Evolutionary conservation across 495 filamentous ascomycete species (phyloP), one percentile per base, ranked within the genome.

Genomic region (Lichenothelia convexa): DNA sequence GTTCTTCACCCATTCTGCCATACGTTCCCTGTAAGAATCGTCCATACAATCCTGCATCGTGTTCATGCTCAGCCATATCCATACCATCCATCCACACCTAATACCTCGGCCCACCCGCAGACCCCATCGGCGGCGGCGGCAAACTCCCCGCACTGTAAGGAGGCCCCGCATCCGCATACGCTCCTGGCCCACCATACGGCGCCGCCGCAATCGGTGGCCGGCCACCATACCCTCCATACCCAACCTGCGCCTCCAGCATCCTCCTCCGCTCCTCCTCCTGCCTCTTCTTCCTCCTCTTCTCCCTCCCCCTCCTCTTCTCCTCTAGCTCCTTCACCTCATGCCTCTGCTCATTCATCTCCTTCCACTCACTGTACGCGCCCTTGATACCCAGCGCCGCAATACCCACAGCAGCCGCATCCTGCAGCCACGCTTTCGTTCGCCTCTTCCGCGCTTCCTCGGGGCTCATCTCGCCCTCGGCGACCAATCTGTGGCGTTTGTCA

Each of bases 371-470:
- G 44, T 83, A 63, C 29, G 81, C 83, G 22, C 78, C 75, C 57
- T 84, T 85, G 63, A 92, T 78, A 50, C 85, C 81, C 21, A 91
- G 61, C 2, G 80, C 81, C 9, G 84, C 84, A 34, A 93, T 77
- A 44, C 83, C 82, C 1, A 92, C 62, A 23, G 76, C 76, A 2
- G 81, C 75, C 8, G 73, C 71, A 52, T 91, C 82, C 51, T 78
- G 69, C 34, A 83, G 44, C 37, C 77, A 64, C 13, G 76, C 77
- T 53, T 80, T 91, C 8, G 71, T 68, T 49, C 78, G 78, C 37
- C 73, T 61, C 55, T 77, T 84, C 39, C 70, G 64, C 33, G 81
- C 81, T 51, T 89, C 71, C 39, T 83, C 71, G 0, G 67, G 62
- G 6, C 71, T 70, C 51, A 93, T 74, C 43, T 75, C 65, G 20